These are phyloP conservation scores for Adiantum capillusveneris DNA, from an alignment of 75 land plant genomes.

Conservation along the genomic window DNA sequence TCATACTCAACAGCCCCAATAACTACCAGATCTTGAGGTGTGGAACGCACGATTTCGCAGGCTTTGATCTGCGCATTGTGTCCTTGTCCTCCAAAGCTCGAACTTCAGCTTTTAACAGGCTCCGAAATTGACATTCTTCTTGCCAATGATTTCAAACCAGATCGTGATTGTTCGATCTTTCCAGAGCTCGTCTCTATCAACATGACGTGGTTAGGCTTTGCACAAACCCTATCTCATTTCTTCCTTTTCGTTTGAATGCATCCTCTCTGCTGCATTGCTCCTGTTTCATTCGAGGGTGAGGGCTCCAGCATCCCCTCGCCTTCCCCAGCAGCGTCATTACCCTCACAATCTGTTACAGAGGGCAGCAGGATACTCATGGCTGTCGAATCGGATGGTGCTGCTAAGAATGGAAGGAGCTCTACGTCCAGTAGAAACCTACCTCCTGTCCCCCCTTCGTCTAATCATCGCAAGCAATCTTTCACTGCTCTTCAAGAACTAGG, in stretches of 20 bases:
- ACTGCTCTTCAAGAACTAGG: background rate
- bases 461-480: background rate
- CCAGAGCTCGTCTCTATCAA: too few species aligned
- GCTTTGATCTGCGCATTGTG: too few species aligned
- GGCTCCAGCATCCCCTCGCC: conserved; percentile 14
- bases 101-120: too few species aligned
- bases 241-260: conserved; percentile 30
- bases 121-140: too few species aligned
- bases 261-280: conserved; percentile 76
- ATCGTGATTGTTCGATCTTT: too few species aligned
- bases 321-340: conserved; percentile 10
- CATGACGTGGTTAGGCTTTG: too few species aligned
- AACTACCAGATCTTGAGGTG: too few species aligned
- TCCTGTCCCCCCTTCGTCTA: background rate
- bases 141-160: too few species aligned
- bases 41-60: too few species aligned
- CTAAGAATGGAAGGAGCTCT: background rate
- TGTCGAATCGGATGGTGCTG: conserved; percentile 6
- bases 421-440: conserved; percentile 1
- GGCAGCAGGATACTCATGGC: background rate
- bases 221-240: too few species aligned
- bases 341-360: background rate
- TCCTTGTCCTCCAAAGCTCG: too few species aligned
- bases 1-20: too few species aligned
- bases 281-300: conserved; percentile 58